Percentiles rank a stretch among this genome's conserved stretches.
Evolutionary conservation across 345 rosid genomes (phyloP).

Genomic region (Populus nigra): DNA sequence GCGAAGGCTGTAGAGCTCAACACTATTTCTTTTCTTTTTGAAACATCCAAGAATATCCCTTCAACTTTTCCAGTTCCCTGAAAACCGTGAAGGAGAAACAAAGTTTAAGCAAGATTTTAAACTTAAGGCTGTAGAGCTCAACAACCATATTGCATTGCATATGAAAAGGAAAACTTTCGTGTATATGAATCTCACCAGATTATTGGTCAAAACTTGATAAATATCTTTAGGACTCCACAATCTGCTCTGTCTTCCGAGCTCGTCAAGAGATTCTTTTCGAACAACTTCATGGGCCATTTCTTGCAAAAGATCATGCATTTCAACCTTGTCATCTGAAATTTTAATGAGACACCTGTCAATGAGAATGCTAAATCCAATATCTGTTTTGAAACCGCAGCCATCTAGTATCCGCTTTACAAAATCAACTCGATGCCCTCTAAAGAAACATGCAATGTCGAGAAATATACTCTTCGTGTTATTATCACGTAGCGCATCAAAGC

Average conservation of each 20-base stretch:
- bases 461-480: neutral
- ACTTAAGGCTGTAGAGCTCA: neutral
- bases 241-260: neutral
- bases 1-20: no score
- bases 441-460: conserved; percentile 4
- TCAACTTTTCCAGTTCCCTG: no score
- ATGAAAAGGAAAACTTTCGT: no score
- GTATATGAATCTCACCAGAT: neutral
- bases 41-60: no score
- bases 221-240: neutral
- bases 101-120: neutral
- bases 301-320: neutral
- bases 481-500: neutral
- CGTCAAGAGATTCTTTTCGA: neutral
- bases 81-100: neutral
- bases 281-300: conserved; percentile 1
- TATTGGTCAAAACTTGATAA: neutral
- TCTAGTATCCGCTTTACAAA: neutral
- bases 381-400: neutral
- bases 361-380: neutral
- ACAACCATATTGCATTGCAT: neutral
- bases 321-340: neutral
- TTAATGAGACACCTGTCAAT: neutral
- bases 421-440: neutral
- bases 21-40: no score